These are phyloP conservation scores for Boletus tylopilopsis DNA, from an alignment of 768 basidiomycete genomes.

Conservation along the genomic window DNA sequence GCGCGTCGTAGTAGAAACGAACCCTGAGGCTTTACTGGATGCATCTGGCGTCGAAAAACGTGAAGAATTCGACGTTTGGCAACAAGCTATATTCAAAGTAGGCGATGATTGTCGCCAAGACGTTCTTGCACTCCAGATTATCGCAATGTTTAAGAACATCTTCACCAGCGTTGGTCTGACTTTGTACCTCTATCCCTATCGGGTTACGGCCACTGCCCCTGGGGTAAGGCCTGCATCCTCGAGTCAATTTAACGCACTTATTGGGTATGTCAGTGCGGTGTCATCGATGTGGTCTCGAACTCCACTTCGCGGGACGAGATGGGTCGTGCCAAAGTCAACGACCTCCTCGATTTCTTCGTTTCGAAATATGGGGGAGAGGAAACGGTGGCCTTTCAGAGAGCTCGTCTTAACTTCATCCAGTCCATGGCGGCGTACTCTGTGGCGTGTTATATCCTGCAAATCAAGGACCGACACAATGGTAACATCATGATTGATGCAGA, in stretches of 20 bases:
- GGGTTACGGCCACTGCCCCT: constrained; percentile 94
- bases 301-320: constrained; percentile 98
- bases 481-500: constrained; percentile 99
- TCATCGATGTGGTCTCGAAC: constrained; percentile 98
- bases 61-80: constrained; percentile 86
- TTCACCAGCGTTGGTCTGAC: constrained; percentile 86
- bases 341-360: constrained; percentile 90
- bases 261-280: constrained; percentile 72
- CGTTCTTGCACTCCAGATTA: constrained; percentile 93
- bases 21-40: constrained; percentile 73
- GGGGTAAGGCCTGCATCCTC: constrained; percentile 57
- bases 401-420: constrained; percentile 94
- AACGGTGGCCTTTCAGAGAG: constrained; percentile 85
- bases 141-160: constrained; percentile 99
- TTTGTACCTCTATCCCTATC: constrained; percentile 91
- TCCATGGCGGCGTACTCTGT: constrained; percentile 99
- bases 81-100: constrained; percentile 99
- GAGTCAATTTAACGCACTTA: background rate
- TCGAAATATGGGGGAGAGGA: constrained; percentile 91
- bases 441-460: constrained; percentile 95
- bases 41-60: constrained; percentile 54
- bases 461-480: constrained; percentile 98
- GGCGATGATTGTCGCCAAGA: constrained; percentile 99
- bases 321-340: constrained; percentile 98
- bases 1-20: constrained; percentile 56